Base-by-base conservation (phyloP, 495 filamentous ascomycete species). In the Trichoderma reesei region DNA sequence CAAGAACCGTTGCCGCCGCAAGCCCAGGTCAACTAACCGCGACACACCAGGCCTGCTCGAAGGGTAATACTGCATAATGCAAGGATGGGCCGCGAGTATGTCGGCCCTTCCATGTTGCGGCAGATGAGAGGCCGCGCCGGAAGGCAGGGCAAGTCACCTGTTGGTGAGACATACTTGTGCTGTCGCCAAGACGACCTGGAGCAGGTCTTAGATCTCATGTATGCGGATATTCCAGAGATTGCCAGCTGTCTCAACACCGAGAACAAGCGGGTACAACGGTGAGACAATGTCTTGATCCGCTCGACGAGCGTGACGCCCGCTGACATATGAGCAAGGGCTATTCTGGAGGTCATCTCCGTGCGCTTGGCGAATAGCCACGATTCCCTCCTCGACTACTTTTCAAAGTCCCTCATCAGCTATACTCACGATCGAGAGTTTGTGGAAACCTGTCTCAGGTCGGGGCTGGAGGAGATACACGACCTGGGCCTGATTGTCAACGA, bases 101-200 rank as follows among this genome's bases (percentile, higher is more conserved):
- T 92, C 42, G 88, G 86, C 0, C 89, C 90, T 3, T 84, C 90
- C 31, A 89, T 91, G 85, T 75, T 91, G 80, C 83, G 89, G 42
- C 90, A 94, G 74, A 94, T 92, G 90, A 85, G 89, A 68, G 90
- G 90, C 13, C 82, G 90, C 64, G 90, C 90, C 31, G 90, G 90
- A 34, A 85, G 90, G 64, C 92, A 92, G 71, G 90, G 90, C 13
- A 92, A 91, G 65, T 90, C 92, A 64, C 87, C 90, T 33, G 73
- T 87, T 54, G 90, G 90, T 6, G 90, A 92, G 75, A 92, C 88
- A 20, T 92, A 89, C 70, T 74, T 94, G 4, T 90, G 89, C 65
- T 92, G 89, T 68, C 82, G 85, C 18, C 82, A 83, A 66, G 72
- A 77, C n/a, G 90, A 92, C 67, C 69, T 92, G 41, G 84, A 87